Evolutionary conservation across 2,329 filamentous ascomycete species (phyloP).

Genomic region (Calonectria pauciramosa): DNA sequence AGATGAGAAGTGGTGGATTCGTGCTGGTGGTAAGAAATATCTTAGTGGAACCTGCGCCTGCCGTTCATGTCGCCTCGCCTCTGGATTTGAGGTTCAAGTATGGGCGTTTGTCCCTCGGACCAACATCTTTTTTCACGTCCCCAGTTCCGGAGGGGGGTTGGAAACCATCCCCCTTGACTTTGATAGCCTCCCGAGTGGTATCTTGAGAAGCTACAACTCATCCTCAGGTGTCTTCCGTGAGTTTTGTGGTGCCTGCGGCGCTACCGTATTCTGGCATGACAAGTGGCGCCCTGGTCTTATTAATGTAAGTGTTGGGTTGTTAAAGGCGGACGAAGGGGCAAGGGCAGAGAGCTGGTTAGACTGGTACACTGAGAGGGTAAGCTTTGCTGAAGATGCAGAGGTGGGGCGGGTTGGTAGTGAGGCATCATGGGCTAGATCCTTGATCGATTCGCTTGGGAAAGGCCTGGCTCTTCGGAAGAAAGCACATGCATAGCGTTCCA

Average conservation of each 20-base stretch:
- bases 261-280: constrained; percentile 74
- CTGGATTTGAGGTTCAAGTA: constrained; percentile 74
- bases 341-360: constrained; percentile 71
- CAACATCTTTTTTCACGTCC: constrained; percentile 65
- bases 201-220: constrained; percentile 67
- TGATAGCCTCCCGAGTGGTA: constrained; percentile 52
- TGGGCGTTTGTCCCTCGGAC: constrained; percentile 76
- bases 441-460: constrained; percentile 15
- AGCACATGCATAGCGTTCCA: neutral
- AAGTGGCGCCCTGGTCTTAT: constrained; percentile 66
- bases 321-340: constrained; percentile 64
- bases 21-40: constrained; percentile 62
- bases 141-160: neutral
- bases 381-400: constrained; percentile 67
- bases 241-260: constrained; percentile 74
- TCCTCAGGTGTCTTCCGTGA: constrained; percentile 67
- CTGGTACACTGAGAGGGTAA: constrained; percentile 72
- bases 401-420: constrained; percentile 4
- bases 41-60: constrained; percentile 74
- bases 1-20: constrained; percentile 73
- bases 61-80: constrained; percentile 70
- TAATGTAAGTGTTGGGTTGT: constrained; percentile 74
- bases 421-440: neutral
- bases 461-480: neutral
- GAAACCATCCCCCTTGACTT: constrained; percentile 51